Evolutionary conservation across 495 filamentous ascomycete species (phyloP), one percentile per base, ranked within the genome.

Genomic region (Margaritispora aquatica): DNA sequence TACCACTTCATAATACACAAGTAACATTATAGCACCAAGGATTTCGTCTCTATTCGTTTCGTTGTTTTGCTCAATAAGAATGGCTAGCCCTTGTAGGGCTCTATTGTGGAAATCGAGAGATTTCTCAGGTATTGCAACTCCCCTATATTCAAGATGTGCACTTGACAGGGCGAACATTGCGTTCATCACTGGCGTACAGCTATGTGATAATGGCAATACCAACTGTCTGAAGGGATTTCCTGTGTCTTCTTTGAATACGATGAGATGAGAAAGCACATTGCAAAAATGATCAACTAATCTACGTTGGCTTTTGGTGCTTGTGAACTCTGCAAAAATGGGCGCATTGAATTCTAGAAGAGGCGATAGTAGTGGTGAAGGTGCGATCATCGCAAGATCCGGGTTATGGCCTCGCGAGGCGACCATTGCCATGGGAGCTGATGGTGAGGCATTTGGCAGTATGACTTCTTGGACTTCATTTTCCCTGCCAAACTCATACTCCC

Each of bases 1-100:
- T 56, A 82, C 82, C 26, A 80, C 78, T 76, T 86, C 83, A 56
- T 84, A 86, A 66, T 86, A 86, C 19, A 86, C 73, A 1, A 86
- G 68, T 24, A 86, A 73, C 68, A 86, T 84, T 49, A 86, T 82
- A 10, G 81, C 80, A 1, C 81, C 82, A 20, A 86, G 67, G 15
- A 85, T 70, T 62, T 86, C 83, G 46, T 80, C 83, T 58, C 76
- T 70, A 53, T 77, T 76, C 31, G 72, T 70, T 55, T 71, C 73
- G 26, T 69, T 69, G 56, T 78, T 77, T 26, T 82, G 73, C 55
- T 82, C 74, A 63, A 86, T 84, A 27, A 84, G 64, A 64, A 71
- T 68, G 3, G 79, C 77, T n/a, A 86, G 69, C 0, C 80, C 81
- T 55, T 82, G 79, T 51, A 86, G 74, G 26, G 83, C 83, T 59